phyloP scores from a whole-genome alignment of 2,329 filamentous ascomycete genomes.

The Colletotrichum sidae region DNA sequence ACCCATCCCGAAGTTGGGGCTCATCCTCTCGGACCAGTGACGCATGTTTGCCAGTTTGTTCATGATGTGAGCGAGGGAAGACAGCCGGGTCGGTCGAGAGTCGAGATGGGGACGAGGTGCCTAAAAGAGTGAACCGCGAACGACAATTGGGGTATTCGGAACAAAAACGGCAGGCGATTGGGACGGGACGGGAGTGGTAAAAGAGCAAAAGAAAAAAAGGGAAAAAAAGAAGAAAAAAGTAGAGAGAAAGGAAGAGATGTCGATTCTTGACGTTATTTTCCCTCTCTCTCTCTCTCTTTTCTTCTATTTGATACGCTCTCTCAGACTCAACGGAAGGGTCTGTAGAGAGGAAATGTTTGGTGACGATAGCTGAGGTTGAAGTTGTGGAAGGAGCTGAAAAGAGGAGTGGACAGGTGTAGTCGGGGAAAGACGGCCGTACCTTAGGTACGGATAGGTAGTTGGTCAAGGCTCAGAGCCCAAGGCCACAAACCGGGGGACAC shows the following conservation, averaged over 20 bases:
- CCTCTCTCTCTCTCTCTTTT: slow-evolving; percentile 41
- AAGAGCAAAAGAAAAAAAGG: slow-evolving; percentile 43
- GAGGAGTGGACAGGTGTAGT: slow-evolving; percentile 34
- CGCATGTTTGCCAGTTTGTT: slow-evolving; percentile 79
- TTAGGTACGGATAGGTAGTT: slow-evolving; percentile 15
- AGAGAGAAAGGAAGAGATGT: slow-evolving; percentile 41
- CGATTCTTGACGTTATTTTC: slow-evolving; percentile 36
- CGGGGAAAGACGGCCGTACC: slow-evolving; percentile 27
- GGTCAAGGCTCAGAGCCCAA: slow-evolving; percentile 22
- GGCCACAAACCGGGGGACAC: neutral
- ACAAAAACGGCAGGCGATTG: slow-evolving; percentile 37
- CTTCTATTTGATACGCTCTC: slow-evolving; percentile 38
- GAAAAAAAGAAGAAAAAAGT: slow-evolving; percentile 42
- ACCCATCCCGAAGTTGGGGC: slow-evolving; percentile 75
- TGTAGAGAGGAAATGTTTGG: slow-evolving; percentile 34
- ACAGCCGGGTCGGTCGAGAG: slow-evolving; percentile 36
- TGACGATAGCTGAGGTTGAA: slow-evolving; percentile 23
- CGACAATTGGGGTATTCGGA: slow-evolving; percentile 21
- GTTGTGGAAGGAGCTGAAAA: slow-evolving; percentile 36
- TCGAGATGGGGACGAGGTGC: slow-evolving; percentile 42
- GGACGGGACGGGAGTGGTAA: slow-evolving; percentile 42
- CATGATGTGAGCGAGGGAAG: slow-evolving; percentile 62
- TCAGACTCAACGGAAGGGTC: slow-evolving; percentile 34
- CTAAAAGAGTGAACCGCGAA: slow-evolving; percentile 34
- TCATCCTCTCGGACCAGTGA: slow-evolving; percentile 79